Percentiles rank a stretch among this genome's conserved stretches.
These are phyloP conservation scores for Xerocomus potaroensis DNA, from an alignment of 768 basidiomycete genomes.

Conservation along the genomic window DNA sequence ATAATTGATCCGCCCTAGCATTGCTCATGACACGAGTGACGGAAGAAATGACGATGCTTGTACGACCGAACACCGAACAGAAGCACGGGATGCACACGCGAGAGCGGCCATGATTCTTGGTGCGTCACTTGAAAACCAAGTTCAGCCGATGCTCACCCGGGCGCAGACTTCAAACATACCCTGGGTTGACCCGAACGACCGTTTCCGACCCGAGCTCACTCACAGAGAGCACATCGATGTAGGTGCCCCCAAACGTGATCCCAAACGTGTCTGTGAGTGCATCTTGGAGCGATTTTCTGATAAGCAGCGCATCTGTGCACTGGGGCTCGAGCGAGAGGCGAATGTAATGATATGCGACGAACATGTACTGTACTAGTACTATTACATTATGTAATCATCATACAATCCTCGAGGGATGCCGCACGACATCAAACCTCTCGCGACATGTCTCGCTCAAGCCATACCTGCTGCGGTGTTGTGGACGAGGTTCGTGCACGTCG, in stretches of 20 bases:
- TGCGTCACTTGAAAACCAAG: conserved; percentile 20
- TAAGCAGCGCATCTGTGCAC: conserved; percentile 38
- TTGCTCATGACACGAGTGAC: conserved; percentile 19
- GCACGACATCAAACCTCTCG: conserved; percentile 4
- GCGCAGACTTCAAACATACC: conserved; percentile 9
- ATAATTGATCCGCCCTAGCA: too few relatives aligned
- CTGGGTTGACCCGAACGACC: conserved; percentile 19
- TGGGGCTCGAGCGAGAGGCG: conserved; percentile 20
- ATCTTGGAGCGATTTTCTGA: conserved; percentile 56
- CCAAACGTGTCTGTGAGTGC: conserved; percentile 54
- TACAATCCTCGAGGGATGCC: conserved; percentile 8
- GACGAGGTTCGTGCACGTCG: conserved; percentile 44
- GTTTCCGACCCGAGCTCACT: conserved; percentile 21
- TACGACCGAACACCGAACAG: conserved; percentile 20
- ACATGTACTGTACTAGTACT: too few relatives aligned
- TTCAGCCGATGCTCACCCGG: not conserved
- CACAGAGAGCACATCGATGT: conserved; percentile 59
- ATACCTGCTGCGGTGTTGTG: conserved; percentile 48
- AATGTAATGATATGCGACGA: conserved; percentile 25
- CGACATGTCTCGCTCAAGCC: conserved; percentile 15
- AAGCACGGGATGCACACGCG: conserved; percentile 21
- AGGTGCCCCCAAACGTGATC: conserved; percentile 43
- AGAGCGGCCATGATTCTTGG: conserved; percentile 24
- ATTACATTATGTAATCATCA: conserved; percentile 24
- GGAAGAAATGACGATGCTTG: conserved; percentile 31